A percentile compares a stretch with the other conserved stretches of the same genome.
phyloP scores from a whole-genome alignment of 1,284 basidiomycete genomes.

The Inonotus obliquus region DNA sequence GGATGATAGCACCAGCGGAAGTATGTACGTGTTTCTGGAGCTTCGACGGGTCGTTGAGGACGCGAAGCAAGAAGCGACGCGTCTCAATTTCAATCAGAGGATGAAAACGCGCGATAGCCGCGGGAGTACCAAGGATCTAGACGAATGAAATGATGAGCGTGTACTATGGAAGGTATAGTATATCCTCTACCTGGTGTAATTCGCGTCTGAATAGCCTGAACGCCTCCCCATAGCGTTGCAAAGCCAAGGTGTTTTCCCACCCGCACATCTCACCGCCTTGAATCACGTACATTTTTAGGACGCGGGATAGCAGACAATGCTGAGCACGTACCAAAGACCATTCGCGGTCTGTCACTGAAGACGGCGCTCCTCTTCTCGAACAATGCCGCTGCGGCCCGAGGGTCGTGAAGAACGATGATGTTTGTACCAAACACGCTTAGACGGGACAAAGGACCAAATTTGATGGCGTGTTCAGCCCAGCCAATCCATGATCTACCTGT shows the following conservation, averaged over 20 bases:
- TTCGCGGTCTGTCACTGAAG: conserved; percentile 14
- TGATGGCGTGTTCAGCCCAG: conserved; percentile 6
- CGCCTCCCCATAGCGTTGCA: conserved; percentile 9
- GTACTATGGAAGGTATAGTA: background rate
- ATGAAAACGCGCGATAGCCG: conserved; percentile 14
- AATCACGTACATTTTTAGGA: background rate
- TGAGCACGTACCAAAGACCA: conserved; percentile 11
- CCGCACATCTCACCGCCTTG: conserved; percentile 13
- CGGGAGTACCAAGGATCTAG: conserved; percentile 11
- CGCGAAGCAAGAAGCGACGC: conserved; percentile 13
- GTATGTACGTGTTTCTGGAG: conserved; percentile 12
- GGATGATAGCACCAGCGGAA: background rate
- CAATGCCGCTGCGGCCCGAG: conserved; percentile 3
- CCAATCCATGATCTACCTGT: conserved; percentile 12
- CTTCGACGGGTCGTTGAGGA: conserved; percentile 1
- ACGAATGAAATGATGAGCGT: background rate
- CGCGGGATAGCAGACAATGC: background rate
- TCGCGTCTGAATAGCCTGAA: conserved; percentile 14
- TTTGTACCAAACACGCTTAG: conserved; percentile 16
- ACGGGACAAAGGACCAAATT: conserved; percentile 14
- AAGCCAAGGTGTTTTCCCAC: conserved; percentile 17
- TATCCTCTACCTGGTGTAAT: conserved; percentile 9
- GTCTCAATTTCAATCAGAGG: conserved; percentile 17
- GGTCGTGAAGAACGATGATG: conserved; percentile 16
- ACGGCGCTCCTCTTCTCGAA: conserved; percentile 17